Evolutionary conservation across 1,284 basidiomycete genomes (phyloP).

Genomic region (Ceratobasidium papillatum): DNA sequence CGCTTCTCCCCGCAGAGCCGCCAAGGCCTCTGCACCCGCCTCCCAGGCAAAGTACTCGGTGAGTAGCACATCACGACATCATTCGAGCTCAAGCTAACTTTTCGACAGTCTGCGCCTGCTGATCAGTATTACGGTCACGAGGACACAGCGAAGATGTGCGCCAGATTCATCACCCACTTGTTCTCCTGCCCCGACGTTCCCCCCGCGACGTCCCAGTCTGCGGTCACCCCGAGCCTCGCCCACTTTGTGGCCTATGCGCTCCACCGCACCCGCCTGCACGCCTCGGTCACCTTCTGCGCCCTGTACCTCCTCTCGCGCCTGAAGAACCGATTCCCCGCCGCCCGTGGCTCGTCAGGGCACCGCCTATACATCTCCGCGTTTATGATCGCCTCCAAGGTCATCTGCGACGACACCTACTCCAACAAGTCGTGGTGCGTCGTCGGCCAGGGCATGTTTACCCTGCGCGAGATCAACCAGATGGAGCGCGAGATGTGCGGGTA

Average conservation of each 20-base stretch:
- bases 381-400: conserved; percentile 92
- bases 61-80: not conserved
- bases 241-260: conserved; percentile 77
- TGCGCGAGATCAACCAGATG: conserved; percentile 96
- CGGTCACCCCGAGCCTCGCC: conserved; percentile 64
- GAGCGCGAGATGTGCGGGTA: conserved; percentile 94
- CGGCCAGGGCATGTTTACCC: conserved; percentile 88
- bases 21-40: conserved; percentile 12
- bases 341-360: conserved; percentile 90
- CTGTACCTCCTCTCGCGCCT: conserved; percentile 86
- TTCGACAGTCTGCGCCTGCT: not conserved
- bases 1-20: conserved; percentile 22
- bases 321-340: conserved; percentile 91
- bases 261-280: conserved; percentile 85
- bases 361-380: conserved; percentile 91
- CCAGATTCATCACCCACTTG: conserved; percentile 80
- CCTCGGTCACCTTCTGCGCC: conserved; percentile 84
- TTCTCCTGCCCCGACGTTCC: conserved; percentile 75
- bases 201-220: conserved; percentile 50
- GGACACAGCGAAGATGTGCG: conserved; percentile 67
- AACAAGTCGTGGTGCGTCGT: conserved; percentile 97
- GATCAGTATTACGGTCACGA: conserved; percentile 78
- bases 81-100: not conserved
- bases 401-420: conserved; percentile 95
- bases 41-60: conserved; percentile 17